phyloP scores from a whole-genome alignment of 2,329 filamentous ascomycete species.

The Hypoxylon sp. region DNA sequence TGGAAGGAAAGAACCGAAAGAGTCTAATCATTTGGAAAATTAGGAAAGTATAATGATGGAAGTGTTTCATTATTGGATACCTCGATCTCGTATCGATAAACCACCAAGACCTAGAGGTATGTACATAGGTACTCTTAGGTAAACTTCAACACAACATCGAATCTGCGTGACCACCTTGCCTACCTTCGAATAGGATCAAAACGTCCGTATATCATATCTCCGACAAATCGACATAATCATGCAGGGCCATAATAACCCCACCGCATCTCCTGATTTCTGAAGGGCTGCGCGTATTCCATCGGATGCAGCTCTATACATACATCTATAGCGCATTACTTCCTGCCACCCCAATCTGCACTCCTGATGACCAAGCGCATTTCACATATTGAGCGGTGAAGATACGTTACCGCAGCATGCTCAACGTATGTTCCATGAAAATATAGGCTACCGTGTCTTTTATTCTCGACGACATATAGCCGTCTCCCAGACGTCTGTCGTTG shows the following conservation, averaged over 20 bases:
- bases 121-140: not conserved
- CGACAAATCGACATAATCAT: not conserved
- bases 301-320: slow-evolving; percentile 17
- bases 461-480: slow-evolving; percentile 27
- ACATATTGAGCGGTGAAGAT: slow-evolving; percentile 41
- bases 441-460: slow-evolving; percentile 25
- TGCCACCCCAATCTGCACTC: slow-evolving; percentile 16
- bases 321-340: slow-evolving; percentile 31
- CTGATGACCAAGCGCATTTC: slow-evolving; percentile 25
- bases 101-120: not conserved
- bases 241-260: slow-evolving; percentile 6
- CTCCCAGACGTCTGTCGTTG: slow-evolving; percentile 16
- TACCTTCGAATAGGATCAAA: slow-evolving; percentile 12
- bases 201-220: not conserved
- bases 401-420: slow-evolving; percentile 24
- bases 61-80: slow-evolving; percentile 13
- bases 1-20: slow-evolving; percentile 11
- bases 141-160: slow-evolving; percentile 1
- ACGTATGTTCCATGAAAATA: slow-evolving; percentile 29
- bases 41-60: slow-evolving; percentile 12
- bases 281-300: slow-evolving; percentile 17
- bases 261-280: slow-evolving; percentile 18
- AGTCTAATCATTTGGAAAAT: slow-evolving; percentile 7
- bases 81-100: slow-evolving; percentile 3
- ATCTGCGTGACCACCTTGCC: slow-evolving; percentile 1